phyloP scores from a whole-genome alignment of 2,329 filamentous ascomycete species.

The Verticillium isaacii region DNA sequence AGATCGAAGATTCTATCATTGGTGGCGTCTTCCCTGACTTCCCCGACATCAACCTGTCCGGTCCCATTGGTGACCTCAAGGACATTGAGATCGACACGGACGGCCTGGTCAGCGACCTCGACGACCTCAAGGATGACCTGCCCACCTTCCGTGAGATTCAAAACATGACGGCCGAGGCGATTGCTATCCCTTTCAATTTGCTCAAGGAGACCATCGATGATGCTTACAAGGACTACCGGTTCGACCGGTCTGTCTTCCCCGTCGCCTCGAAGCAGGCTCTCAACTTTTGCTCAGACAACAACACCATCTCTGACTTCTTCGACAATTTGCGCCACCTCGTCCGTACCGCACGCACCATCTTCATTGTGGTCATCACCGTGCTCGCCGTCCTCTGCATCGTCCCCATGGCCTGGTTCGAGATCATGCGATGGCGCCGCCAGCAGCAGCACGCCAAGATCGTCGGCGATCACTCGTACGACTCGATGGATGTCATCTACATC shows the following conservation, averaged over 20 bases:
- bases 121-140: constrained; percentile 70
- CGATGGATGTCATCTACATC: constrained; percentile 86
- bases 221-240: constrained; percentile 67
- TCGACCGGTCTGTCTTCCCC: constrained; percentile 74
- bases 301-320: constrained; percentile 82
- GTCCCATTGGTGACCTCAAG: constrained; percentile 61
- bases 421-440: constrained; percentile 70
- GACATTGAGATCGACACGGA: constrained; percentile 60
- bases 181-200: constrained; percentile 75
- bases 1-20: constrained; percentile 40
- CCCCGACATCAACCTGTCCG: constrained; percentile 59
- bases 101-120: constrained; percentile 63
- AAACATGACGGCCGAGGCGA: constrained; percentile 71
- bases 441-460: constrained; percentile 65
- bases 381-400: constrained; percentile 69
- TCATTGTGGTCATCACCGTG: constrained; percentile 69
- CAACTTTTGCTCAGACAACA: constrained; percentile 83
- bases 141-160: constrained; percentile 81
- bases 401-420: constrained; percentile 77
- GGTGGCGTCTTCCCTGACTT: constrained; percentile 41
- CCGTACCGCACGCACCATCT: constrained; percentile 65
- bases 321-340: constrained; percentile 62
- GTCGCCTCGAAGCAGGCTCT: constrained; percentile 78
- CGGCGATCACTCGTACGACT: constrained; percentile 62
- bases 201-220: constrained; percentile 70